Conservation (phyloP, 345 rosid genomes). For the Excoecaria agallocha region DNA sequence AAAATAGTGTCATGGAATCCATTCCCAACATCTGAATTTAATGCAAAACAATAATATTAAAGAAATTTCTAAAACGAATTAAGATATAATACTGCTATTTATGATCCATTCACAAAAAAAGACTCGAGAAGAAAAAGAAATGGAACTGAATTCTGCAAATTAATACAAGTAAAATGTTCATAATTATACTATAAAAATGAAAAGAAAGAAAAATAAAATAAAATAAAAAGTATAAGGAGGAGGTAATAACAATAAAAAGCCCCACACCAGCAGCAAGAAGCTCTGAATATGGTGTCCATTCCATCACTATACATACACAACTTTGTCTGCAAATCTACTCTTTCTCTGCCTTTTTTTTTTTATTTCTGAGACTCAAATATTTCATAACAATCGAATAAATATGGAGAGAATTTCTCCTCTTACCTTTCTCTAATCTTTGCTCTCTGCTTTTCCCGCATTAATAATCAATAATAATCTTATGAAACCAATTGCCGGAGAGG, state of each 20-base stretch:
- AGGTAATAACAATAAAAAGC: constrained; percentile 40
- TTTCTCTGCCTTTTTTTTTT: constrained; percentile 43
- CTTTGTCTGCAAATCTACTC: constrained; percentile 42
- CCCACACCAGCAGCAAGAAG: constrained; percentile 31
- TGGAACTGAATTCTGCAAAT: constrained; percentile 7
- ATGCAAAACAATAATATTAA: not conserved
- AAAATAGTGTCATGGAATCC: not conserved
- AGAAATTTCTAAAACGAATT: not conserved
- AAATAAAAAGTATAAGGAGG: constrained; percentile 43
- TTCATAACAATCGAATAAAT: constrained; percentile 55
- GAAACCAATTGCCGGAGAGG: not conserved
- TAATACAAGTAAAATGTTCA: constrained; percentile 49
- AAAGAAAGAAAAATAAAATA: constrained; percentile 7
- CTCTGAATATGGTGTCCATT: constrained; percentile 33
- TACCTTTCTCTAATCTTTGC: constrained; percentile 35
- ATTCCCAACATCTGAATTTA: too few relatives aligned
- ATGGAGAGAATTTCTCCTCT: constrained; percentile 49
- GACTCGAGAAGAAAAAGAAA: not conserved
- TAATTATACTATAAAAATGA: constrained; percentile 39
- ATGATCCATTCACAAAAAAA: not conserved
- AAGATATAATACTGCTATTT: not conserved
- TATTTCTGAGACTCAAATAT: constrained; percentile 42
- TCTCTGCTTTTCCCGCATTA: not conserved
- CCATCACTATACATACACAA: constrained; percentile 64
- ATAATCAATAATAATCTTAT: constrained; percentile 7